Percentiles rank a stretch among this genome's conserved stretches.
Conservation (phyloP, 1,284 basidiomycete species). For the Pseudozyma pruni region DNA sequence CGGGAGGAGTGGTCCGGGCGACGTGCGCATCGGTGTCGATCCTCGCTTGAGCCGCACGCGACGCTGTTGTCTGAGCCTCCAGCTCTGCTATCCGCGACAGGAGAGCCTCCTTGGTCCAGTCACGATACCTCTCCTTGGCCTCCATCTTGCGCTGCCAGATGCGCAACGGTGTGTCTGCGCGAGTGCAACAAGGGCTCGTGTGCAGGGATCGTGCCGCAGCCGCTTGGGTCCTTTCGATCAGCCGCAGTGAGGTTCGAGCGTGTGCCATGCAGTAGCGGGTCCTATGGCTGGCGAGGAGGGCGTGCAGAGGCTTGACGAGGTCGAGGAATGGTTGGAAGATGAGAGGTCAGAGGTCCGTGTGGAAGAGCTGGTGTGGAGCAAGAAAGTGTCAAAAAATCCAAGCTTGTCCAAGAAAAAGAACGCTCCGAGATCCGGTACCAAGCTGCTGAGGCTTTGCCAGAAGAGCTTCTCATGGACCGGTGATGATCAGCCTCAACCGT, state of each 20-base stretch:
- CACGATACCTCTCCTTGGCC: slow-evolving; percentile 41
- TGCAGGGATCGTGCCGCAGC: background rate
- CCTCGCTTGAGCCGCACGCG: slow-evolving; percentile 8
- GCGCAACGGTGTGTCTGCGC: slow-evolving; percentile 5
- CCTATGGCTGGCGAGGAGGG: background rate
- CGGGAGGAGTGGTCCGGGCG: background rate
- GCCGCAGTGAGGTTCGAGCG: background rate
- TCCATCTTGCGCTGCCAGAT: slow-evolving; percentile 50
- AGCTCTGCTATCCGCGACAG: slow-evolving; percentile 55
- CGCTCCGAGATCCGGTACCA: too few species aligned
- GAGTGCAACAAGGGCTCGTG: background rate
- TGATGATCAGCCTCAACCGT: too few species aligned
- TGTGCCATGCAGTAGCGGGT: slow-evolving; percentile 13
- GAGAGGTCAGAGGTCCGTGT: too few species aligned
- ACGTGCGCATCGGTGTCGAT: slow-evolving; percentile 3
- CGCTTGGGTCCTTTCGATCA: background rate
- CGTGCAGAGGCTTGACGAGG: background rate
- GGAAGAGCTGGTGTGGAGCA: too few species aligned
- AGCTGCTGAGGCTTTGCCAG: background rate
- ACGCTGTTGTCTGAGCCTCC: slow-evolving; percentile 30
- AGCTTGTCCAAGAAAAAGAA: background rate
- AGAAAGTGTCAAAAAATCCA: background rate
- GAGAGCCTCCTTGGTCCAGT: slow-evolving; percentile 47
- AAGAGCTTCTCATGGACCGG: background rate
- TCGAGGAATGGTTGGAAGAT: background rate